Base-by-base conservation (phyloP, 2,329 filamentous ascomycete genomes). In the Juglanconis sp. region DNA sequence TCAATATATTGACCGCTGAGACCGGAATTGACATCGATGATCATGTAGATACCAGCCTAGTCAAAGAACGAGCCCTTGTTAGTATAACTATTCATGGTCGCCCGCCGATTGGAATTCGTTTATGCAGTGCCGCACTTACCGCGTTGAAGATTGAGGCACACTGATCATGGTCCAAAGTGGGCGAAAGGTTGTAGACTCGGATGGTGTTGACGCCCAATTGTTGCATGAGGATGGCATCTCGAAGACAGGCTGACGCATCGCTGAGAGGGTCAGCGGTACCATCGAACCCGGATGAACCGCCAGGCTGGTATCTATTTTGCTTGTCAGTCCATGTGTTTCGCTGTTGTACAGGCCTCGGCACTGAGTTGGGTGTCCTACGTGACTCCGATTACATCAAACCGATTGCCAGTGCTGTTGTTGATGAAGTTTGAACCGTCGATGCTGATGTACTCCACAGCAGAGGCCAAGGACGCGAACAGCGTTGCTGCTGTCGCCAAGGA, bases 101-200 rank as follows among this genome's bases (percentile, higher is more conserved):
- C 8, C 15, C 15, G 40, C 5, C 10, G 15, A 24, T 1, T 24
- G 17, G 17, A 24, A 24, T 24, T 13, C 13, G n/a, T 9, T 17
- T 13, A 17, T 36, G 34, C 15, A 13, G 7, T 52, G 35, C 6
- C n/a, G 30, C 3, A 46, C 55, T 42, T 51, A 52, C 55, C 38
- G 80, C 78, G 66, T 86, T 86, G 76, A 86, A 86, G 66, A 86
- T 83, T 63, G 80, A 84, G 50, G 80, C 83, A 67, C 83, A 86
- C 60, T 81, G 75, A 65, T 86, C 83, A 67, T 86, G 84, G 74
- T 86, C 84, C 62, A 85, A 70, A 67, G 84, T 72, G 47, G 83
- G 84, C 68, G 83, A 78, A 56, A 86, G 72, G 75, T 86, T 86
- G 76, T 86, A 86, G n/a, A 86, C 82, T 50, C 84, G 84, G 68